These are phyloP conservation scores for Blastomyces percursus DNA, from an alignment of 2,329 filamentous ascomycete species.

Conservation along the genomic window DNA sequence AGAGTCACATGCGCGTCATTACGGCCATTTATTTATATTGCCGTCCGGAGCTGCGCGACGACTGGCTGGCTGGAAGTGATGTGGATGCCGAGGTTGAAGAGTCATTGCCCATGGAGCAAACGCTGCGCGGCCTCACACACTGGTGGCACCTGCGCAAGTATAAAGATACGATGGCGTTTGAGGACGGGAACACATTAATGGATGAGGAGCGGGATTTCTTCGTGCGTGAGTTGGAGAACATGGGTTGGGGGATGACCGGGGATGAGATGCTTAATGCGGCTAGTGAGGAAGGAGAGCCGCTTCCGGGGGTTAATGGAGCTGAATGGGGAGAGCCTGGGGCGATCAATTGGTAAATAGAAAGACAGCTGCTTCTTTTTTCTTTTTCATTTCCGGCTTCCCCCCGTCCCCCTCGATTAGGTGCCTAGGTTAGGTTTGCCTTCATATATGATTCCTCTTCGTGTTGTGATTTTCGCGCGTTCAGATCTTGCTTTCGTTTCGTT, in stretches of 20 bases:
- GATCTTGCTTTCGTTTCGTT: background rate
- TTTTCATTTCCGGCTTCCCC: no score
- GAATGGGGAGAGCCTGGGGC: constrained; percentile 20
- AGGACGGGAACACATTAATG: constrained; percentile 44
- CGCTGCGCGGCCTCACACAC: constrained; percentile 75
- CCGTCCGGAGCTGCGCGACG: constrained; percentile 80
- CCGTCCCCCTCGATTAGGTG: no score
- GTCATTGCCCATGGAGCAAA: constrained; percentile 82
- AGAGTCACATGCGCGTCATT: constrained; percentile 97
- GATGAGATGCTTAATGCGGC: constrained; percentile 25
- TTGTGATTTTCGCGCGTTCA: background rate
- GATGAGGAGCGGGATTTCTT: constrained; percentile 72
- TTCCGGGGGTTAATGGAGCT: constrained; percentile 22
- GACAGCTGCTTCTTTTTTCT: background rate
- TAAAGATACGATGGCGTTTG: constrained; percentile 57
- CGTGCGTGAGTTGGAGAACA: constrained; percentile 61
- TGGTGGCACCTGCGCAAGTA: constrained; percentile 86
- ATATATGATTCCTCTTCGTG: background rate
- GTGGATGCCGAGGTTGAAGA: constrained; percentile 92
- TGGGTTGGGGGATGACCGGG: constrained; percentile 42
- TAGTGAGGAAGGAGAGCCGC: constrained; percentile 20
- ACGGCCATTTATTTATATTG: constrained; percentile 94
- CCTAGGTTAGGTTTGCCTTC: background rate
- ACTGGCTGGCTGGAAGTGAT: constrained; percentile 83
- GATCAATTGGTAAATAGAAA: background rate